These are phyloP conservation scores for Pichia sp. DNA, from an alignment of 1,139 yeast species.

Conservation along the genomic window DNA sequence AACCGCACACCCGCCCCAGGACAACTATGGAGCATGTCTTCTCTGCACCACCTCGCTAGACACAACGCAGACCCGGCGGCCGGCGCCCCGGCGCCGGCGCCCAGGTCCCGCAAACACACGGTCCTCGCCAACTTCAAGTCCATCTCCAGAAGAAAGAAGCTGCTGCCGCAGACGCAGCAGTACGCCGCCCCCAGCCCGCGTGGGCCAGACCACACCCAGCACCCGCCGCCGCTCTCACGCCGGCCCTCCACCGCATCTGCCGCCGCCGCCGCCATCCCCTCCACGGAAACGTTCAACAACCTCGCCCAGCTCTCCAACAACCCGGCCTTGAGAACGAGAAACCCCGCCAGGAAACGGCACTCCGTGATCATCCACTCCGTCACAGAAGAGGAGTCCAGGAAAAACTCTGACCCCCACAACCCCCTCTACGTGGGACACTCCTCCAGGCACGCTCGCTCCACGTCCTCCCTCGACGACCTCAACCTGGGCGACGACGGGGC, in stretches of 20 bases:
- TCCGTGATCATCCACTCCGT: conserved; percentile 7
- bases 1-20: too few relatives aligned
- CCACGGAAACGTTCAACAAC: background rate
- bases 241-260: too few relatives aligned
- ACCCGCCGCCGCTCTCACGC: background rate
- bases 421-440: background rate
- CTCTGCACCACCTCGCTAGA: background rate
- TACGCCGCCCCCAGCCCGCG: too few relatives aligned
- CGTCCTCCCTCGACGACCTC: background rate
- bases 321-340: conserved; percentile 1
- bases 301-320: background rate
- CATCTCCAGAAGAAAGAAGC: background rate
- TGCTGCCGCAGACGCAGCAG: too few relatives aligned
- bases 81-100: background rate
- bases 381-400: background rate
- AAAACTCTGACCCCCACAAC: background rate
- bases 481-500: background rate
- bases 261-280: background rate
- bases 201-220: background rate
- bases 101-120: background rate
- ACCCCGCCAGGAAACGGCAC: conserved; percentile 9
- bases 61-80: background rate
- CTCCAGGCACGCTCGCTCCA: background rate
- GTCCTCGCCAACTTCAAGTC: background rate
- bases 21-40: background rate